A percentile compares a stretch with the other conserved stretches of the same genome.
These are phyloP conservation scores for Plantago elongata DNA, from an alignment of 257 asterid species.

Conservation along the genomic window DNA sequence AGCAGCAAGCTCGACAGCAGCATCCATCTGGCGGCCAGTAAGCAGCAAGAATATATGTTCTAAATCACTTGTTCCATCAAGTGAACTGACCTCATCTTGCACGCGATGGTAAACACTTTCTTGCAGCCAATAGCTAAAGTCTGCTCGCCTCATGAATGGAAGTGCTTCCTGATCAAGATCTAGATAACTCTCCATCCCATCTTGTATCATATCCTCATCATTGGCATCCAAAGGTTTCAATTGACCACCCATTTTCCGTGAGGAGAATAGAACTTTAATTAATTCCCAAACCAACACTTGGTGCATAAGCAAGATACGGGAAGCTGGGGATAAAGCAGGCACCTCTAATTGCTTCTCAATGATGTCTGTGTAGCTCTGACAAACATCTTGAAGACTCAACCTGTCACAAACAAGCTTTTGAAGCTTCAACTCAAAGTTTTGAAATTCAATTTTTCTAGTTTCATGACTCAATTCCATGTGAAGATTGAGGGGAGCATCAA, in stretches of 20 bases:
- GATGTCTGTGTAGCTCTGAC: conserved; percentile 73
- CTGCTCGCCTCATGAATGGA: conserved; percentile 76
- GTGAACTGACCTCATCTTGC: conserved; percentile 75
- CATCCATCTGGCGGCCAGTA: conserved; percentile 87
- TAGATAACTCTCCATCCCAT: conserved; percentile 47
- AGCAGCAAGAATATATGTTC: conserved; percentile 83
- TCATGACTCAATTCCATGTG: conserved; percentile 73
- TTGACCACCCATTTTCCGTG: conserved; percentile 44
- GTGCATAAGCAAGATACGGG: conserved; percentile 78
- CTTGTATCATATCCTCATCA: conserved; percentile 80
- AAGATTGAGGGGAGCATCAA: conserved; percentile 68
- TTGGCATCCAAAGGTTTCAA: conserved; percentile 48
- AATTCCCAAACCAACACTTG: conserved; percentile 92
- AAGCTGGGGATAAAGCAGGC: conserved; percentile 48
- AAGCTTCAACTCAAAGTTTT: conserved; percentile 54
- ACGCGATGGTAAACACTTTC: conserved; percentile 91
- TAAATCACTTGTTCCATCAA: conserved; percentile 56
- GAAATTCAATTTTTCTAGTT: conserved; percentile 51
- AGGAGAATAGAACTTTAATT: conserved; percentile 80
- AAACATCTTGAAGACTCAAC: conserved; percentile 62
- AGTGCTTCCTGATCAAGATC: conserved; percentile 75
- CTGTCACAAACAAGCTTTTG: conserved; percentile 71
- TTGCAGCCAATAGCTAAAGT: conserved; percentile 90
- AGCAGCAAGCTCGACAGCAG: conserved; percentile 91
- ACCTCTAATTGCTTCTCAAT: conserved; percentile 81